phyloP scores from a whole-genome alignment of 2,329 filamentous ascomycete genomes.

The Microsporum ferrugineum region DNA sequence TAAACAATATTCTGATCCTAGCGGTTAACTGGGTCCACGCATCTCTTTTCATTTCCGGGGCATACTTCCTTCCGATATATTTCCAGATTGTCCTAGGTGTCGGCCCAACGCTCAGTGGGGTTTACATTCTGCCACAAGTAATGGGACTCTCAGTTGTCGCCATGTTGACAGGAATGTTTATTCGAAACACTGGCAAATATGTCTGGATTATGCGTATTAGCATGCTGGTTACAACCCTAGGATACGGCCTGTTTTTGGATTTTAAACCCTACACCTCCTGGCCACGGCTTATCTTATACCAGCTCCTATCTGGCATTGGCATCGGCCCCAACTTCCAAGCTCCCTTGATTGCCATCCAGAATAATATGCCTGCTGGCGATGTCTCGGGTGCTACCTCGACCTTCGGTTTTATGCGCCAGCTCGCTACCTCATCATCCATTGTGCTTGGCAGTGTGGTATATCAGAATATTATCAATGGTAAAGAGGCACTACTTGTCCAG shows the following conservation, averaged over 20 bases:
- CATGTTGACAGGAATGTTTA: conserved; percentile 52
- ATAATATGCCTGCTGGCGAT: conserved; percentile 47
- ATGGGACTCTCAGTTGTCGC: conserved; percentile 56
- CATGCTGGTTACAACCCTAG: conserved; percentile 49
- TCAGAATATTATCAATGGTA: conserved; percentile 26
- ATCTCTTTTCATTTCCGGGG: conserved; percentile 63
- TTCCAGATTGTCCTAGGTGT: conserved; percentile 65
- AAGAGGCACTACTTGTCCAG: conserved; percentile 6
- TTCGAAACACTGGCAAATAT: conserved; percentile 61
- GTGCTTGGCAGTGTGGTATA: conserved; percentile 47
- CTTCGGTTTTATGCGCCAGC: conserved; percentile 49
- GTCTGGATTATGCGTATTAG: conserved; percentile 49
- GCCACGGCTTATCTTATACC: conserved; percentile 41
- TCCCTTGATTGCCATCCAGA: conserved; percentile 53
- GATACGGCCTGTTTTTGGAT: conserved; percentile 54
- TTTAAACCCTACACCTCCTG: conserved; percentile 43
- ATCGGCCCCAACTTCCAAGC: conserved; percentile 53
- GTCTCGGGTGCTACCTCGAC: conserved; percentile 53
- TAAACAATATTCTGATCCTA: conserved; percentile 56
- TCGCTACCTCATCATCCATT: conserved; percentile 47
- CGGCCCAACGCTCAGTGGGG: conserved; percentile 58
- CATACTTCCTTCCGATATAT: conserved; percentile 76
- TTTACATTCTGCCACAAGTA: conserved; percentile 62
- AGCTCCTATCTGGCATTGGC: conserved; percentile 50
- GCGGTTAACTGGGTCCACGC: conserved; percentile 60